Conservation (phyloP, 495 filamentous ascomycete genomes). For the Margaritispora aquatica region DNA sequence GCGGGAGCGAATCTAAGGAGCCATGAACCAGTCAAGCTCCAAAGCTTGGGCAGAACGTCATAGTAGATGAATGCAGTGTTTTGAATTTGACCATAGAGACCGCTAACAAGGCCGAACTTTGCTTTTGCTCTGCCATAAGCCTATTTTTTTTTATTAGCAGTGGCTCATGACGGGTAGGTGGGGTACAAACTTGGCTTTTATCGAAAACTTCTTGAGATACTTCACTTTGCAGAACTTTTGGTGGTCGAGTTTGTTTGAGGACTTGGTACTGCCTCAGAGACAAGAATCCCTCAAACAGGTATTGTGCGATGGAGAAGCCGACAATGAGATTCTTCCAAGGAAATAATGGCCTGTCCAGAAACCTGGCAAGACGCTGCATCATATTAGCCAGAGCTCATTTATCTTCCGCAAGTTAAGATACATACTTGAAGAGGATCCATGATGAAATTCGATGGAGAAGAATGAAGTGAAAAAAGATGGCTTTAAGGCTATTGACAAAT, state of each 20-base stretch:
- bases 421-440: slow-evolving; percentile 49
- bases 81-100: slow-evolving; percentile 78
- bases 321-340: slow-evolving; percentile 97
- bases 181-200: slow-evolving; percentile 68
- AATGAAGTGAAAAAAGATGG: not conserved
- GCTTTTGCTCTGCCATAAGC: slow-evolving; percentile 94
- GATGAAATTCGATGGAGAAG: slow-evolving; percentile 17
- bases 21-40: slow-evolving; percentile 71
- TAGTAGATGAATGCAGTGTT: slow-evolving; percentile 83
- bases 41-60: slow-evolving; percentile 85
- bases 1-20: slow-evolving; percentile 67
- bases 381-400: slow-evolving; percentile 8
- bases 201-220: slow-evolving; percentile 88
- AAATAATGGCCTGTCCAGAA: slow-evolving; percentile 85
- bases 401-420: not conserved
- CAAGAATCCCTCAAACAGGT: slow-evolving; percentile 77
- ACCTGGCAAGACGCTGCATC: slow-evolving; percentile 70
- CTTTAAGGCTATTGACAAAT: not conserved
- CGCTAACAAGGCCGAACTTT: slow-evolving; percentile 72
- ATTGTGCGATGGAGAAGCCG: slow-evolving; percentile 86
- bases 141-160: slow-evolving; percentile 30
- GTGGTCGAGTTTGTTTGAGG: slow-evolving; percentile 68
- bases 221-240: slow-evolving; percentile 77
- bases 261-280: slow-evolving; percentile 82
- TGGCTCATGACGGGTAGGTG: not conserved